These are phyloP conservation scores for Plasmopara halstedii DNA, from an alignment of 352 stramenopile genomes.

Conservation along the genomic window DNA sequence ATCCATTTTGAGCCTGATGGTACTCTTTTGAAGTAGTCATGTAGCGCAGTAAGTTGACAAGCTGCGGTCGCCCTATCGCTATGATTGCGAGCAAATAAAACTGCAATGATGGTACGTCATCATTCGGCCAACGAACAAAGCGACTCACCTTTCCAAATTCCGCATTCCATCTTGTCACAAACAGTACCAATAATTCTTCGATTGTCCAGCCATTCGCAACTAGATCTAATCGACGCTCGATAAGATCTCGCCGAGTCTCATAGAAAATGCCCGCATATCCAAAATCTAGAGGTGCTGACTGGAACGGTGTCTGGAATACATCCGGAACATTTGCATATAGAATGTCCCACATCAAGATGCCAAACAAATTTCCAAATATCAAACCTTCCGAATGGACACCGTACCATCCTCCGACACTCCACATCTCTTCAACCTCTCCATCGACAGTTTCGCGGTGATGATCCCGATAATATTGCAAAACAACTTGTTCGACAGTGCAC, in stretches of 20 bases:
- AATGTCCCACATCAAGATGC: conserved; percentile 85
- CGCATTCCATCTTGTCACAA: conserved; percentile 28
- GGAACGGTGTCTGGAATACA: conserved; percentile 85
- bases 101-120: conserved; percentile 23
- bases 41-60: conserved; percentile 44
- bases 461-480: conserved; percentile 69
- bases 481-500: conserved; percentile 79
- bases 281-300: conserved; percentile 65
- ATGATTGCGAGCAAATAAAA: conserved; percentile 46
- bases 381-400: conserved; percentile 80
- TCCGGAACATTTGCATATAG: conserved; percentile 70
- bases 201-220: conserved; percentile 35
- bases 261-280: conserved; percentile 55
- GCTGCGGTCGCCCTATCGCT: conserved; percentile 32
- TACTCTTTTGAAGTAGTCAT: conserved; percentile 66
- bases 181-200: conserved; percentile 30
- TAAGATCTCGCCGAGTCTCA: conserved; percentile 25
- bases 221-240: conserved; percentile 37
- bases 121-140: conserved; percentile 53
- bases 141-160: conserved; percentile 50
- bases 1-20: conserved; percentile 60
- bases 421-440: neutral
- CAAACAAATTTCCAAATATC: conserved; percentile 68
- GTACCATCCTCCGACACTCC: conserved; percentile 55
- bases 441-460: conserved; percentile 4